Conservation (phyloP, 306 rosid species). For the Prunus davidiana region DNA sequence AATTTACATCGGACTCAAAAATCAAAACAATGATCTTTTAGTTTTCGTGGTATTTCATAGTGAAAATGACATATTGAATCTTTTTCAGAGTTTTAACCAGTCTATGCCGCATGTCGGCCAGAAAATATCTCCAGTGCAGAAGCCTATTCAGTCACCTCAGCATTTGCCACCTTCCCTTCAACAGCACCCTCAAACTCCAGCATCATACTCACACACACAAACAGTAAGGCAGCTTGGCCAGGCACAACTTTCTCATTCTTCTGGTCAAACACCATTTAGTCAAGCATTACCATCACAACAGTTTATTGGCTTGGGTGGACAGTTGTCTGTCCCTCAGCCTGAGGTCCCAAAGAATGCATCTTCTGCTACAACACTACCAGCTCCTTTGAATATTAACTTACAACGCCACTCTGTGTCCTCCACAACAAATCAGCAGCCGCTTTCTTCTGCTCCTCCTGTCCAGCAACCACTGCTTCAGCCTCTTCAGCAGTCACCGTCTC, state of each 20-base stretch:
- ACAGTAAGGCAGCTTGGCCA: constrained; percentile 55
- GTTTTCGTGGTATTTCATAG: constrained; percentile 9
- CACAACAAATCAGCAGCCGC: constrained; percentile 47
- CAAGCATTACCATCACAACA: constrained; percentile 48
- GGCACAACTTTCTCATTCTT: constrained; percentile 53
- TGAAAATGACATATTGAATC: constrained; percentile 5
- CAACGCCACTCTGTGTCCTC: constrained; percentile 39
- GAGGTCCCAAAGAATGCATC: constrained; percentile 49
- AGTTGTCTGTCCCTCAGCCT: constrained; percentile 58
- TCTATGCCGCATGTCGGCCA: constrained; percentile 49
- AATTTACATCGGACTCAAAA: constrained; percentile 11
- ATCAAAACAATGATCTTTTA: constrained; percentile 11
- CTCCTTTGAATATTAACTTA: constrained; percentile 46
- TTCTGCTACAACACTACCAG: constrained; percentile 42
- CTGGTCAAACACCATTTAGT: constrained; percentile 40
- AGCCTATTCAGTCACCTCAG: constrained; percentile 66
- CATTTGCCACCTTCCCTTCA: constrained; percentile 61
- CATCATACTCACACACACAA: constrained; percentile 52
- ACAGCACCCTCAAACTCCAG: constrained; percentile 45
- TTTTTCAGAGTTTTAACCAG: constrained; percentile 65
- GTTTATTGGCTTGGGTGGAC: constrained; percentile 48
- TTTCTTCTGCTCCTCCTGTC: constrained; percentile 37
- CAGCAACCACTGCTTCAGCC: constrained; percentile 58
- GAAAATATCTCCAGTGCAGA: constrained; percentile 60
- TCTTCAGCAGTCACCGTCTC: constrained; percentile 76